Percentiles rank a stretch among this genome's conserved stretches.
Evolutionary conservation across 2,329 filamentous ascomycete genomes (phyloP).

Genomic region (Lojkania enalia): DNA sequence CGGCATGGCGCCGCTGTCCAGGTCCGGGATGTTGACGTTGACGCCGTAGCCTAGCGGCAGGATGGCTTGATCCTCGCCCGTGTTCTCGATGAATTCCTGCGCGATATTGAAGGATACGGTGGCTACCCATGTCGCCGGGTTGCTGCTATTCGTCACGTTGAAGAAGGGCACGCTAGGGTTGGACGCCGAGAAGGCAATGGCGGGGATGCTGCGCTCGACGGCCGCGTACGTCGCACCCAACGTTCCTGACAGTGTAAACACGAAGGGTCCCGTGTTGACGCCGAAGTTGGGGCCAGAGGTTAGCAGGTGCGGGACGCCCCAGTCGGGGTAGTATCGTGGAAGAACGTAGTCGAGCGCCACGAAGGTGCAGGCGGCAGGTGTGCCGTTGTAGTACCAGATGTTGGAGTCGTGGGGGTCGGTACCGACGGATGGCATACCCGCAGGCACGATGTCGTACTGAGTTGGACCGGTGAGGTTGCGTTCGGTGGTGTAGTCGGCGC

Average conservation of each 20-base stretch:
- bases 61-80: constrained; percentile 31
- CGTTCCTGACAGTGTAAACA: constrained; percentile 23
- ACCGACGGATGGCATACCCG: constrained; percentile 55
- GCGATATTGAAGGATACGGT: constrained; percentile 51
- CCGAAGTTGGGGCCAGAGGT: constrained; percentile 61
- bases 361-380: constrained; percentile 59
- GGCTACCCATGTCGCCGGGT: constrained; percentile 52
- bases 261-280: constrained; percentile 57
- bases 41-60: constrained; percentile 58
- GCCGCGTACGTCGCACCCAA: constrained; percentile 56
- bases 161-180: constrained; percentile 50
- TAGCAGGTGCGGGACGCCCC: constrained; percentile 58
- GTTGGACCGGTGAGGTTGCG: constrained; percentile 48
- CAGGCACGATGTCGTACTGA: constrained; percentile 53
- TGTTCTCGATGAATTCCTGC: constrained; percentile 49
- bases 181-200: constrained; percentile 53
- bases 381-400: constrained; percentile 66
- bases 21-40: constrained; percentile 55
- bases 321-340: constrained; percentile 44
- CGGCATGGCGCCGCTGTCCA: constrained; percentile 48
- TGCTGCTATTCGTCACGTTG: constrained; percentile 47
- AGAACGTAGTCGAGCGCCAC: constrained; percentile 62
- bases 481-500: constrained; percentile 48
- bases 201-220: constrained; percentile 54
- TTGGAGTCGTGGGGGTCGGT: constrained; percentile 56